These are phyloP conservation scores for Musa itinerans DNA, from an alignment of 176 grass and related monocot genomes.

Conservation along the genomic window DNA sequence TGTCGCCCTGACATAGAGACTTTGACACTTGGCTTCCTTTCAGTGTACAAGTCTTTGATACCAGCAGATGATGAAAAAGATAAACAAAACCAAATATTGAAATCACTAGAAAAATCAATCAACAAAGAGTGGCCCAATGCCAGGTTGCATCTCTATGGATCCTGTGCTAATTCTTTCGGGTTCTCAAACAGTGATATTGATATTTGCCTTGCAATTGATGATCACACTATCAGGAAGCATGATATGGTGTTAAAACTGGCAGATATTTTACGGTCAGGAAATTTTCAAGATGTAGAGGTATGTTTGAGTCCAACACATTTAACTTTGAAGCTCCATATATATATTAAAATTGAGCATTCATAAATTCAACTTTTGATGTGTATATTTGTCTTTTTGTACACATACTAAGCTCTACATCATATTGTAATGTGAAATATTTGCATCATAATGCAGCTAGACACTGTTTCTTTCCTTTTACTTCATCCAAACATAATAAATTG, in stretches of 20 bases:
- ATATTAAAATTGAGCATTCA: not conserved
- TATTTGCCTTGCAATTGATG: slow-evolving; percentile 43
- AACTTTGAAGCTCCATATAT: not conserved
- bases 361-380: no score
- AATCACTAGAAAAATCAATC: slow-evolving; percentile 24
- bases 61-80: slow-evolving; percentile 27
- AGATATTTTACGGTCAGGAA: slow-evolving; percentile 22
- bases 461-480: no score
- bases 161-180: slow-evolving; percentile 56
- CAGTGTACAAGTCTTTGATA: slow-evolving; percentile 39
- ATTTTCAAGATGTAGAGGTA: slow-evolving; percentile 47
- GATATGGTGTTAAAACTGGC: slow-evolving; percentile 33
- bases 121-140: slow-evolving; percentile 41
- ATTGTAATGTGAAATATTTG: no score
- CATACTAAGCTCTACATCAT: no score
- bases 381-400: no score
- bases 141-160: slow-evolving; percentile 54
- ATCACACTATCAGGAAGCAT: not conserved
- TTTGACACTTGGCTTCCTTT: slow-evolving; percentile 23
- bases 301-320: not conserved
- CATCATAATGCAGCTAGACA: no score
- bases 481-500: no score
- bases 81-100: slow-evolving; percentile 34
- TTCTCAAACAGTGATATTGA: slow-evolving; percentile 38
- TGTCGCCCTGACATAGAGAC: slow-evolving; percentile 28